These are phyloP conservation scores for Aureobasidium zeae DNA, from an alignment of 2,329 filamentous ascomycete genomes.

Conservation along the genomic window DNA sequence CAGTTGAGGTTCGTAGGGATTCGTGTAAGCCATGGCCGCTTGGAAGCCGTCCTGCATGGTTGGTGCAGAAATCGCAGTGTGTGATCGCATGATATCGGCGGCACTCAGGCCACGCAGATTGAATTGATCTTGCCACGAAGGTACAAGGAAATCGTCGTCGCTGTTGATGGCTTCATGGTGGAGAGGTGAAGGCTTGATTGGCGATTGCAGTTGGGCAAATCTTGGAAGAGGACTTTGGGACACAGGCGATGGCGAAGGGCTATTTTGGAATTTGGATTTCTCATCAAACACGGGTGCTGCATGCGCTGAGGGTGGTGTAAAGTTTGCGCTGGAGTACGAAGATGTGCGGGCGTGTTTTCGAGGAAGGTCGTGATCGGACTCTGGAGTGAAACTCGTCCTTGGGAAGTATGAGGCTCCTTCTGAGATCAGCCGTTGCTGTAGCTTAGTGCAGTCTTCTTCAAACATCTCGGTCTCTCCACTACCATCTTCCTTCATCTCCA, in stretches of 20 bases:
- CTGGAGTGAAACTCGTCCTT: constrained; percentile 45
- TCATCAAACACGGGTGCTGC: constrained; percentile 24
- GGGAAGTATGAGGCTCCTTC: constrained; percentile 42
- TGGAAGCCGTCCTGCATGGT: constrained; percentile 3
- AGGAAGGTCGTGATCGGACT: constrained; percentile 46
- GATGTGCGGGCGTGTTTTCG: constrained; percentile 27
- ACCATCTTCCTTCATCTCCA: constrained; percentile 44
- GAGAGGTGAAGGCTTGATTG: constrained; percentile 23
- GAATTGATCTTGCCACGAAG: constrained; percentile 16
- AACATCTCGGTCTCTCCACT: constrained; percentile 41
- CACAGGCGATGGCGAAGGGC: constrained; percentile 22
- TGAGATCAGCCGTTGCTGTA: constrained; percentile 48
- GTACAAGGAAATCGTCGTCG: constrained; percentile 16
- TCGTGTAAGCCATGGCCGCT: constrained; percentile 1
- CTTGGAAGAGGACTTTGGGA: constrained; percentile 22
- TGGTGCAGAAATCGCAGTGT: constrained; percentile 19
- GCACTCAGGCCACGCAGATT: not conserved
- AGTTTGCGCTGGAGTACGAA: constrained; percentile 24
- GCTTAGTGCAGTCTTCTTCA: constrained; percentile 47
- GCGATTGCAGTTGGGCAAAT: constrained; percentile 19
- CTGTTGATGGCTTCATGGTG: constrained; percentile 16
- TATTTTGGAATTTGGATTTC: constrained; percentile 23
- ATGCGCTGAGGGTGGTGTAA: constrained; percentile 27
- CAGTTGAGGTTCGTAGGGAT: not conserved
- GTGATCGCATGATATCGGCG: constrained; percentile 20